Base-by-base conservation (phyloP, 805 yeast genomes). In the Brettanomyces custersianus region DNA sequence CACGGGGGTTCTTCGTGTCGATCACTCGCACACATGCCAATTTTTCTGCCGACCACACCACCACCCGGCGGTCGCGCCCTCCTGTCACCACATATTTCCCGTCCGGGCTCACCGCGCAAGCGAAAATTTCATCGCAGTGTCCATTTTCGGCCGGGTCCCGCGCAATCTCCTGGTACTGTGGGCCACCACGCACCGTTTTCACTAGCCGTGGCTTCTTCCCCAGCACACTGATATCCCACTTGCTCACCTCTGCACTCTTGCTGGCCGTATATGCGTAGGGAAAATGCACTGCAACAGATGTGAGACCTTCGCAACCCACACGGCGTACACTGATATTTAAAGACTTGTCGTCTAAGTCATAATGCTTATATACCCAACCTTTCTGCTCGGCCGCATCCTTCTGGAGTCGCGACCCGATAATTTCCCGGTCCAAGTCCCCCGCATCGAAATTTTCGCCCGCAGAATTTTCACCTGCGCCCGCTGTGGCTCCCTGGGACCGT, bases 51-150 rank as follows among this genome's bases (percentile, higher is more conserved):
- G 88, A 80, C 95, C 95, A 90, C 23, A 92, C 76, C 25, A 85
- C 72, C 36, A 92, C 68, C 43, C 87, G 70, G 41, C 77, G 75
- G 59, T 88, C 96, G 36, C 66, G 67, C 33, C 96, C 95, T 38
- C 97, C 98, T 2, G 96, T 88, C 7, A 83, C 95, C 9, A 92
- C 82, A 52, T 67, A 85, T 47, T 71, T 80, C 15, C 96, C 96
- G 58, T 87, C 92, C 5, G 90, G 81, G 34, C 86, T 77, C 4
- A 81, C 87, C 0, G 94, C 94, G 19, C 86, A 77, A 35, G 90
- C 65, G 39, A 76, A 66, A 27, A 90, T 78, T 49, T 79, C 85
- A 47, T 72, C 90, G 44, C 66, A 70, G 58, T 90, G 96, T 26
- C 88, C 88, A 50, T 77, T 76, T 21, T 68, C 65, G 33, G 68